Evolutionary conservation across 176 grass and related monocot species (phyloP).

Genomic region (Musa schizocarpa): DNA sequence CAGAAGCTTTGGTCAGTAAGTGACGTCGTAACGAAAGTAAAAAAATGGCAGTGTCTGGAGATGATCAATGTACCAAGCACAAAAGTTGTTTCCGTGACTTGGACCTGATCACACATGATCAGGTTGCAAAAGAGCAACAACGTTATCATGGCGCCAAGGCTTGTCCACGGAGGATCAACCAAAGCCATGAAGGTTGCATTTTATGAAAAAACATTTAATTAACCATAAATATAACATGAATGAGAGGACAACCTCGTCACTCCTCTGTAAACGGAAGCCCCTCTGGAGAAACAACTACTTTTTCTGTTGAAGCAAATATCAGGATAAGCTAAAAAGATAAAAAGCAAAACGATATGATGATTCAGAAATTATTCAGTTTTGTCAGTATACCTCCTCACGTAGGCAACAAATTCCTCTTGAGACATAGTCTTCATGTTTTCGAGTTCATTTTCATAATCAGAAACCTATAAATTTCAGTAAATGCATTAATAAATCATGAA

Average conservation of each 20-base stretch:
- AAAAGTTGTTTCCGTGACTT: too few relatives aligned
- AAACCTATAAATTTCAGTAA: conserved; percentile 30
- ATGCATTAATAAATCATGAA: too few relatives aligned
- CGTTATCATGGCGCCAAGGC: too few relatives aligned
- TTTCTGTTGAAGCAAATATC: conserved; percentile 30
- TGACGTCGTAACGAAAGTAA: not conserved
- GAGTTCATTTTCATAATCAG: conserved; percentile 61
- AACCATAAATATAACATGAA: conserved; percentile 11
- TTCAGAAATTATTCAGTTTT: conserved; percentile 2
- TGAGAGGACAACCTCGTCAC: conserved; percentile 69
- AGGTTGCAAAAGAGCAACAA: too few relatives aligned
- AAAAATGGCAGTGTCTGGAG: too few relatives aligned
- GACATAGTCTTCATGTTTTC: conserved; percentile 53
- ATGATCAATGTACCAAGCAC: too few relatives aligned
- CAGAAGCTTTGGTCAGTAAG: not conserved
- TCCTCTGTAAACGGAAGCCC: conserved; percentile 93
- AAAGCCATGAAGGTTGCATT: too few relatives aligned
- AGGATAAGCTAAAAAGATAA: conserved; percentile 16
- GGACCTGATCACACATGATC: too few relatives aligned
- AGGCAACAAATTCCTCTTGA: conserved; percentile 77
- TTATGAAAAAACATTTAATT: too few relatives aligned
- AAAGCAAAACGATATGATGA: conserved; percentile 3
- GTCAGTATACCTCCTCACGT: conserved; percentile 67
- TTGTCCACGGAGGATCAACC: too few relatives aligned
- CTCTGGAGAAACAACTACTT: conserved; percentile 98